phyloP scores from a whole-genome alignment of 1,284 basidiomycete genomes.

The Ustilago loliicola region DNA sequence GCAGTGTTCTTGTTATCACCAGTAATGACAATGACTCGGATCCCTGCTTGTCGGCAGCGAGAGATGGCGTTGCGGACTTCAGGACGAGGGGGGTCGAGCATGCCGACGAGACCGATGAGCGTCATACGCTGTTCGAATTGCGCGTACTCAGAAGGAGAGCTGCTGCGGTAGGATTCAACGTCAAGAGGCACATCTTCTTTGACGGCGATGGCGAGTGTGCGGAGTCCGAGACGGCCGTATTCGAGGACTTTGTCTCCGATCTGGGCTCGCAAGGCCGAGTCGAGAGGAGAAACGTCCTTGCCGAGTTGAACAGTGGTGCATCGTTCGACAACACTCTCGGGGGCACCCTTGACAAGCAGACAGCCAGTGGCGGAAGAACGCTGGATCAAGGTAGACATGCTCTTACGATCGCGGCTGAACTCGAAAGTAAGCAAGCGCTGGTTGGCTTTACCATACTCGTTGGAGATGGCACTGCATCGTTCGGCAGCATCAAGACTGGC shows the following conservation, averaged over 20 bases:
- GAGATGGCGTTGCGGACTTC: constrained; percentile 89
- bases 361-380: constrained; percentile 75
- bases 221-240: constrained; percentile 86
- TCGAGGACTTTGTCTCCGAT: constrained; percentile 77
- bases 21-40: constrained; percentile 96
- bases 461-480: constrained; percentile 83
- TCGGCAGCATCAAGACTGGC: constrained; percentile 75
- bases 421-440: constrained; percentile 91
- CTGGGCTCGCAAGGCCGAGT: constrained; percentile 78
- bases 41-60: constrained; percentile 91
- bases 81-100: constrained; percentile 97
- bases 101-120: constrained; percentile 94
- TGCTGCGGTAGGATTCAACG: constrained; percentile 74
- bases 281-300: constrained; percentile 32
- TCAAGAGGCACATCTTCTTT: constrained; percentile 78
- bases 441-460: constrained; percentile 83
- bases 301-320: constrained; percentile 80
- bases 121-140: constrained; percentile 84
- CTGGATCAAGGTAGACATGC: constrained; percentile 92
- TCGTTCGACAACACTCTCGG: constrained; percentile 91
- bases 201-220: constrained; percentile 91
- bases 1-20: constrained; percentile 99
- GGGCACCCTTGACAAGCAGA: constrained; percentile 90
- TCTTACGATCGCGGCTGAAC: constrained; percentile 97
- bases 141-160: constrained; percentile 79